A percentile compares a stretch with the other conserved stretches of the same genome.
Evolutionary conservation across 805 yeast species (phyloP).

Genomic region (Candida caryicola): DNA sequence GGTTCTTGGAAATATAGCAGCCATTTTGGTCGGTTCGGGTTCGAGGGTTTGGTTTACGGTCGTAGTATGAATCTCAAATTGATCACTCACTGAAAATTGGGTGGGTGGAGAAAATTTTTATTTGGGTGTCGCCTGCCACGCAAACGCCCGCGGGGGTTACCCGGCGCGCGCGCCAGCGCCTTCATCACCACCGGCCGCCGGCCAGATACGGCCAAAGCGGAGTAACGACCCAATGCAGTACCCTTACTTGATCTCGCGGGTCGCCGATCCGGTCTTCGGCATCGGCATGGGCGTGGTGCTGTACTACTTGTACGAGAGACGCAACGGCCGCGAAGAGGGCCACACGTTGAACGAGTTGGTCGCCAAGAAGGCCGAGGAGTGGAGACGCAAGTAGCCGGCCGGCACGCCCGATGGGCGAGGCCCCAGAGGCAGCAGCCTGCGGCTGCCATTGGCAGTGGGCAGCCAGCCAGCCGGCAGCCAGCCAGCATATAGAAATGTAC

Average conservation of each 20-base stretch:
- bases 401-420: no score
- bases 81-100: not conserved
- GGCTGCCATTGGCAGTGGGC: no score
- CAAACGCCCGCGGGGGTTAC: conserved; percentile 2
- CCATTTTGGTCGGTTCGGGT: conserved; percentile 22
- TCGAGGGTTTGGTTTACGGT: conserved; percentile 1
- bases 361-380: conserved; percentile 19
- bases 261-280: conserved; percentile 65
- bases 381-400: no score
- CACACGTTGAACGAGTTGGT: conserved; percentile 57
- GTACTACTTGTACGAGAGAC: conserved; percentile 59
- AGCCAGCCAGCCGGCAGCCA: no score
- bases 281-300: conserved; percentile 59
- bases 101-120: conserved; percentile 1
- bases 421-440: no score
- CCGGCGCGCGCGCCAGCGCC: conserved; percentile 4
- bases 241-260: conserved; percentile 51
- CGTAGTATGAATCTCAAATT: not conserved
- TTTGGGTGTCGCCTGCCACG: no score
- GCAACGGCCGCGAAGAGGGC: conserved; percentile 57
- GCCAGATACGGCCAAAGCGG: no score
- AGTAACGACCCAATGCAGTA: conserved; percentile 29
- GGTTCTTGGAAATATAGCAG: conserved; percentile 61
- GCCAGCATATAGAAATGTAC: no score
- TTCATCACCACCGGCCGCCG: conserved; percentile 3